These are phyloP conservation scores for Rosellinia necatrix DNA, from an alignment of 2,329 filamentous ascomycete species.

Conservation along the genomic window DNA sequence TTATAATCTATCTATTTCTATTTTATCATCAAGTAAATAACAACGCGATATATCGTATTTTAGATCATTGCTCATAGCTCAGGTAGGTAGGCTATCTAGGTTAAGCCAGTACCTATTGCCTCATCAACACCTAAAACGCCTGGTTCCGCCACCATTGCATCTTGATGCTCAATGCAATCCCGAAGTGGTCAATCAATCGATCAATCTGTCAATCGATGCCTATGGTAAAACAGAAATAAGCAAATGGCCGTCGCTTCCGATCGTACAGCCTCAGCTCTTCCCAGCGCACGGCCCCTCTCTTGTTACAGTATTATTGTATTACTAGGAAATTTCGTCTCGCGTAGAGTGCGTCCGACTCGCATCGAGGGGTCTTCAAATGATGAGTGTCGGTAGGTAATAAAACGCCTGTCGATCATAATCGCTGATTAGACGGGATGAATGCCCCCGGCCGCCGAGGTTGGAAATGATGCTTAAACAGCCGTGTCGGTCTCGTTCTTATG, in stretches of 20 bases:
- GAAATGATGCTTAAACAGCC: not conserved
- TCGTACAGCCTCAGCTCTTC: not conserved
- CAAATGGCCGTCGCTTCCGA: not conserved
- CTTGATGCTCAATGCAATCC: slow-evolving; percentile 1
- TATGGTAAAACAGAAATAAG: not conserved
- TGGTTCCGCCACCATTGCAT: not conserved
- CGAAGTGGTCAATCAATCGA: not conserved
- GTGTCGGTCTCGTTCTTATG: slow-evolving; percentile 32
- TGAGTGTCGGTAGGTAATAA: too few species aligned
- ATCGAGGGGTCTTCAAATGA: too few species aligned
- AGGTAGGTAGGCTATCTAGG: too few species aligned
- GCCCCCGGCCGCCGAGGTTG: not conserved
- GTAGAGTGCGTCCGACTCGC: too few species aligned
- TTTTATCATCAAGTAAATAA: not conserved
- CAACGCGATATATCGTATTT: slow-evolving; percentile 3
- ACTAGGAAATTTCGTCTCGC: not conserved
- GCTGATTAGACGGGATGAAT: not conserved
- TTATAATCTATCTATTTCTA: too few species aligned
- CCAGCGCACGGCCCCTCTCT: not conserved
- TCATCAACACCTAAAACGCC: slow-evolving; percentile 6
- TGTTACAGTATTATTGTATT: not conserved
- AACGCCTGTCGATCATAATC: too few species aligned
- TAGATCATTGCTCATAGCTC: not conserved
- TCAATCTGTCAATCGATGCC: not conserved
- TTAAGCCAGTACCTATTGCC: slow-evolving; percentile 15